Conservation (phyloP, 148 eudicot species). For the Polygonum maritimum region DNA sequence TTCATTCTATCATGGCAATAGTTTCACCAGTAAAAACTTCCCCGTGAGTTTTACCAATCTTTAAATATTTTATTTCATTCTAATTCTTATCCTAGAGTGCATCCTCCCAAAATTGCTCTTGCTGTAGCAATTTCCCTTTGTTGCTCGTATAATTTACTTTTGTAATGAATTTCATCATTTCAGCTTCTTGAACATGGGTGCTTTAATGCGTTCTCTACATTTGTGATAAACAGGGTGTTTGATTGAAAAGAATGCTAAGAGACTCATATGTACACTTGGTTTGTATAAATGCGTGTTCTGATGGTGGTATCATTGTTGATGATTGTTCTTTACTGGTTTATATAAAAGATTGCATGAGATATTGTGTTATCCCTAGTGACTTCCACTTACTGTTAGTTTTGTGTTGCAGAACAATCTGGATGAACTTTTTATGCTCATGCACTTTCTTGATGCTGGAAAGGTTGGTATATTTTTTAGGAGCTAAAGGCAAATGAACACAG, state of each 20-base stretch:
- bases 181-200: not conserved
- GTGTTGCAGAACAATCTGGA: slow-evolving; percentile 87
- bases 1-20: not conserved
- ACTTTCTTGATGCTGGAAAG: slow-evolving; percentile 99
- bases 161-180: not conserved
- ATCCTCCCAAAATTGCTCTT: not conserved
- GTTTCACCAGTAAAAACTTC: not conserved
- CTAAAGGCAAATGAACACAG: not conserved
- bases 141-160: not conserved
- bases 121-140: not conserved
- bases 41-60: not conserved
- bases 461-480: slow-evolving; percentile 30
- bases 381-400: not conserved
- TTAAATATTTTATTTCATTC: not conserved
- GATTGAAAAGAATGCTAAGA: not conserved
- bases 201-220: not conserved
- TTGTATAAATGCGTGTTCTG: slow-evolving; percentile 5
- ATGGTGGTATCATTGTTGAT: not conserved
- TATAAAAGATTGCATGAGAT: not conserved
- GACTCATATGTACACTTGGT: not conserved
- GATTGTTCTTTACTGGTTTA: not conserved
- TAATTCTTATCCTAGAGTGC: not conserved
- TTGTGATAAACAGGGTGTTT: not conserved
- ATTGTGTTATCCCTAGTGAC: not conserved
- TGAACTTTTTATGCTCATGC: slow-evolving; percentile 99